Percentiles rank a stretch among this genome's conserved stretches.
phyloP scores from a whole-genome alignment of 345 rosid species.

The Trapa bicornis region DNA sequence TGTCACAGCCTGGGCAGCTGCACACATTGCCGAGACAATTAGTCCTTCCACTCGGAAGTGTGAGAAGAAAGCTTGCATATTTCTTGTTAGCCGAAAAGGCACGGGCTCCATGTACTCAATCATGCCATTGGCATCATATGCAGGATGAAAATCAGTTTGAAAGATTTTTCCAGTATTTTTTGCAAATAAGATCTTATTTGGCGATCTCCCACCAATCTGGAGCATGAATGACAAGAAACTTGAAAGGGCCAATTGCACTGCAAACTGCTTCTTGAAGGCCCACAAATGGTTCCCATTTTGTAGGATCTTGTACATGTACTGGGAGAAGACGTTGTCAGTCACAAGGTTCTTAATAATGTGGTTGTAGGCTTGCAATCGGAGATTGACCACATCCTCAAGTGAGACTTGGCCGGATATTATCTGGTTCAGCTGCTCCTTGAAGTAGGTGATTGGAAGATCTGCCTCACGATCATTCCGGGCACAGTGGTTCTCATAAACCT shows the following conservation, averaged over 20 bases:
- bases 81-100: slow-evolving; percentile 94
- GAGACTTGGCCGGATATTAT: slow-evolving; percentile 84
- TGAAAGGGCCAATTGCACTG: slow-evolving; percentile 89
- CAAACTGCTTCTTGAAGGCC: slow-evolving; percentile 98
- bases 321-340: slow-evolving; percentile 74
- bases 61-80: slow-evolving; percentile 94
- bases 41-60: slow-evolving; percentile 96
- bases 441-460: slow-evolving; percentile 74
- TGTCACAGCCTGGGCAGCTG: slow-evolving; percentile 87
- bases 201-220: slow-evolving; percentile 96
- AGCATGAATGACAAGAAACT: slow-evolving; percentile 99
- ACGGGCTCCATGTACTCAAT: slow-evolving; percentile 88
- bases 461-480: slow-evolving; percentile 88
- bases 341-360: slow-evolving; percentile 69
- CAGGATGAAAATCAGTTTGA: slow-evolving; percentile 97
- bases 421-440: slow-evolving; percentile 92
- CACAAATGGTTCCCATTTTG: slow-evolving; percentile 85
- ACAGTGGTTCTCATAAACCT: slow-evolving; percentile 95
- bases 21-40: slow-evolving; percentile 82
- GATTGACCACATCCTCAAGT: slow-evolving; percentile 81
- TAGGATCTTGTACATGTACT: slow-evolving; percentile 90
- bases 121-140: slow-evolving; percentile 80
- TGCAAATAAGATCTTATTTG: slow-evolving; percentile 85
- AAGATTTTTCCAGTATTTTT: slow-evolving; percentile 96
- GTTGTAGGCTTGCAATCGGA: slow-evolving; percentile 81